A percentile compares a stretch with the other conserved stretches of the same genome.
phyloP scores from a whole-genome alignment of 202 grass and related monocot species.

The Cymbopogon flexuosus region DNA sequence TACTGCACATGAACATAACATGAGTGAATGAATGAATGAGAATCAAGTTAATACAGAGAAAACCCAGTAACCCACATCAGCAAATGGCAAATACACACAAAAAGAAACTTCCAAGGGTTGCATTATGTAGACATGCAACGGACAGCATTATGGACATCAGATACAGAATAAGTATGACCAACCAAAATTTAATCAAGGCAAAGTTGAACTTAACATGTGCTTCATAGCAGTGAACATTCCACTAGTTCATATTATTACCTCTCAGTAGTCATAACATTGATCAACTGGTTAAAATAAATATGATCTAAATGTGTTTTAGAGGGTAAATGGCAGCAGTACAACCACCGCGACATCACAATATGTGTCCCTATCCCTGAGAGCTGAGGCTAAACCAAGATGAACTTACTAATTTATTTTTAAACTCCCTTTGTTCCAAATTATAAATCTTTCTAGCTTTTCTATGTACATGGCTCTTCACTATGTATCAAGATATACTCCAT shows the following conservation, averaged over 20 bases:
- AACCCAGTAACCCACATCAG: neutral
- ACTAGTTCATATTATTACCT: neutral
- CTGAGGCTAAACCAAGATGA: neutral
- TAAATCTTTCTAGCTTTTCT: neutral
- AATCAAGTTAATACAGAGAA: conserved; percentile 2
- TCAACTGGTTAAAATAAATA: neutral
- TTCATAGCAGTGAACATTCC: neutral
- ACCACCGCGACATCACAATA: neutral
- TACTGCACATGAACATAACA: conserved; percentile 36
- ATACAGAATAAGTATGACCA: neutral
- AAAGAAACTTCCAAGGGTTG: neutral
- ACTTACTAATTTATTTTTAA: neutral
- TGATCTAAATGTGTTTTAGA: neutral
- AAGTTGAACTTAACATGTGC: neutral
- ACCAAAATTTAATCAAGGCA: neutral
- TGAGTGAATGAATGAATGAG: conserved; percentile 8
- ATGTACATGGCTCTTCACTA: no score
- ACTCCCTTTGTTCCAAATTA: neutral
- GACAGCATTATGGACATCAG: neutral
- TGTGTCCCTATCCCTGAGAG: neutral
- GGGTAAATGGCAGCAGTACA: neutral
- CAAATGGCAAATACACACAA: neutral
- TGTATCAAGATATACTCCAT: no score
- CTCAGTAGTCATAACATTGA: neutral
- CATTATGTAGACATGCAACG: neutral